These are phyloP conservation scores for Naematelia aurantialba DNA, from an alignment of 768 basidiomycete species.

Conservation along the genomic window DNA sequence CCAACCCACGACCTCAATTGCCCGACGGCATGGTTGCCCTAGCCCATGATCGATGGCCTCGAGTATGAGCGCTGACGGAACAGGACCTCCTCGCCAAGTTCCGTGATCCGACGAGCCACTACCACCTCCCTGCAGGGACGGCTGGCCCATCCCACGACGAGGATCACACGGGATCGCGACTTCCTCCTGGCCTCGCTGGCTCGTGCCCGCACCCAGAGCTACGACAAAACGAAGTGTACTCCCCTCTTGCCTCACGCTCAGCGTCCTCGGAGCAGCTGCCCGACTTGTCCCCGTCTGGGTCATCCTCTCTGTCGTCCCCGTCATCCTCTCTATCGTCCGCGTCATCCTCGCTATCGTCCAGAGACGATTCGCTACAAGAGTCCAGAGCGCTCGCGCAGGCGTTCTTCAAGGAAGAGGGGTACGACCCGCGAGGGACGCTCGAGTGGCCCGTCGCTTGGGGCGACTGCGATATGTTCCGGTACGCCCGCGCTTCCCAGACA, in stretches of 20 bases:
- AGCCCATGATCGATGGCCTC: too few species aligned
- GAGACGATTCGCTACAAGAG: neutral
- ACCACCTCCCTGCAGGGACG: slow-evolving; percentile 33
- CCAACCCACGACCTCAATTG: too few species aligned
- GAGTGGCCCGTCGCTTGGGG: slow-evolving; percentile 46
- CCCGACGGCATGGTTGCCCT: too few species aligned
- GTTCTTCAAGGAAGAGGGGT: slow-evolving; percentile 30
- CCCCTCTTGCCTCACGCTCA: too few species aligned
- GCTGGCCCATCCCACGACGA: slow-evolving; percentile 34
- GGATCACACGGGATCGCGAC: slow-evolving; percentile 30
- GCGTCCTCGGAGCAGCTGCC: too few species aligned
- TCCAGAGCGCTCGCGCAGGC: slow-evolving; percentile 3
- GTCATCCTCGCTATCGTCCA: neutral
- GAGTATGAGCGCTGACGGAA: too few species aligned
- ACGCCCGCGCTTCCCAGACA: slow-evolving; percentile 13
- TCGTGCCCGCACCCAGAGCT: neutral
- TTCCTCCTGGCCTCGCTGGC: neutral
- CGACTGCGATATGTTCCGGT: slow-evolving; percentile 43
- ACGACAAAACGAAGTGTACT: too few species aligned
- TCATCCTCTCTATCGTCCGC: slow-evolving; percentile 1
- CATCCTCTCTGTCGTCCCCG: slow-evolving; percentile 1
- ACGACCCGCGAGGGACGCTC: slow-evolving; percentile 21
- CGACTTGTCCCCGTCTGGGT: neutral
- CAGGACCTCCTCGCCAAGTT: slow-evolving; percentile 33
- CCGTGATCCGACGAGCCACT: slow-evolving; percentile 33